Conservation (phyloP, 345 rosid genomes). For the Citropsis articulata region DNA sequence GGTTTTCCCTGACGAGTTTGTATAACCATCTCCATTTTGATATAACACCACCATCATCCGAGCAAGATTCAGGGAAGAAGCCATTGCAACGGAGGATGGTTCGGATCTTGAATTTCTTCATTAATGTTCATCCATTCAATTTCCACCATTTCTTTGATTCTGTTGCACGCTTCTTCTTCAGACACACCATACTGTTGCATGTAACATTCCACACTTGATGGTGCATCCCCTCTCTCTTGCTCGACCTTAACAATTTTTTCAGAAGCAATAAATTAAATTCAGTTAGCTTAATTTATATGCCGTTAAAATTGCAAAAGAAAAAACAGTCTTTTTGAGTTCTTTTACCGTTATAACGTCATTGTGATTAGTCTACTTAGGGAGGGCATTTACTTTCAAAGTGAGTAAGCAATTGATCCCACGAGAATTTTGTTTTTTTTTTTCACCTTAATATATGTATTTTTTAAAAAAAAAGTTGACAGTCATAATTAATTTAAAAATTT, state of each 20-base stretch:
- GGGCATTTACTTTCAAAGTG: too few relatives aligned
- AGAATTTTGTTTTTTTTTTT: too few relatives aligned
- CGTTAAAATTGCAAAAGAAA: too few relatives aligned
- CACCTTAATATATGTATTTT: too few relatives aligned
- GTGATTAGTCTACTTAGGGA: too few relatives aligned
- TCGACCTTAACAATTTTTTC: not conserved
- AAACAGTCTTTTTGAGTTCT: too few relatives aligned
- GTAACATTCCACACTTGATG: conserved; percentile 7
- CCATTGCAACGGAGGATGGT: not conserved
- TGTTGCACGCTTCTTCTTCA: not conserved
- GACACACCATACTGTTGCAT: not conserved
- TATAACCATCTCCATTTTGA: not conserved
- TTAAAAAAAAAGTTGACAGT: too few relatives aligned
- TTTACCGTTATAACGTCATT: too few relatives aligned
- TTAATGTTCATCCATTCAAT: not conserved
- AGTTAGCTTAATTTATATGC: too few relatives aligned
- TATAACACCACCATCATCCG: conserved; percentile 1
- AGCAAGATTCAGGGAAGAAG: conserved; percentile 6
- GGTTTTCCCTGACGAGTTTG: not conserved
- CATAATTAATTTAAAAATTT: too few relatives aligned
- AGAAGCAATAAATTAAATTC: too few relatives aligned
- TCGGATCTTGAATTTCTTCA: conserved; percentile 8
- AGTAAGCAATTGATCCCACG: too few relatives aligned
- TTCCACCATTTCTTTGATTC: conserved; percentile 1
- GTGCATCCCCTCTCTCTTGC: conserved; percentile 3